A percentile compares a stretch with the other conserved stretches of the same genome.
phyloP scores from a whole-genome alignment of 2,329 filamentous ascomycete species.

The Rutstroemia sp. region DNA sequence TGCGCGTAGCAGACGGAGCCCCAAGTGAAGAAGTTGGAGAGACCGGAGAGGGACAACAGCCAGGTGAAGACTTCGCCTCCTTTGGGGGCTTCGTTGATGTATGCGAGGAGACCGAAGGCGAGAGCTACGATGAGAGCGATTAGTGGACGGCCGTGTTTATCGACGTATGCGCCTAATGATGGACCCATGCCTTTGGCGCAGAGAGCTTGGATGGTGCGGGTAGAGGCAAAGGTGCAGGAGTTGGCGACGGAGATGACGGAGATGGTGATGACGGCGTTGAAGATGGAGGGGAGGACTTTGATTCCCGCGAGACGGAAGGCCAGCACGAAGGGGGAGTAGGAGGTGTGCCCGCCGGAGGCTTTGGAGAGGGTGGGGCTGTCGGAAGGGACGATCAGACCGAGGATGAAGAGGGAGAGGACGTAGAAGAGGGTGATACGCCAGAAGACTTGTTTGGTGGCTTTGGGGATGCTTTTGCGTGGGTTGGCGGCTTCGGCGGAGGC shows the following conservation, averaged over 20 bases:
- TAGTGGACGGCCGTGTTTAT: conserved; percentile 68
- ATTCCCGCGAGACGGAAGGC: conserved; percentile 83
- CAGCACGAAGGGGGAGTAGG: conserved; percentile 84
- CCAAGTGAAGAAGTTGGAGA: conserved; percentile 72
- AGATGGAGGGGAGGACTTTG: conserved; percentile 71
- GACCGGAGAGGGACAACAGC: conserved; percentile 64
- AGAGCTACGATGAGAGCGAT: conserved; percentile 42
- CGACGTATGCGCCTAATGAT: conserved; percentile 68
- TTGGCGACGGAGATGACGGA: conserved; percentile 88
- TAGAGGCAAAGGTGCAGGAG: conserved; percentile 85
- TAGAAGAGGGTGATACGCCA: conserved; percentile 89
- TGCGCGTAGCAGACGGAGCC: conserved; percentile 58
- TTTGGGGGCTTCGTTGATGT: conserved; percentile 49
- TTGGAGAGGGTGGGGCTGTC: conserved; percentile 53
- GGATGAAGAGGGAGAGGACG: conserved; percentile 70
- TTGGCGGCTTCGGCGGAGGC: conserved; percentile 72
- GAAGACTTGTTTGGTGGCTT: conserved; percentile 87
- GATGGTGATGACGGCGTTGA: conserved; percentile 90
- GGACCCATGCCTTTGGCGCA: conserved; percentile 84
- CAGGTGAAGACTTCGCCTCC: conserved; percentile 61
- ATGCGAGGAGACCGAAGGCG: conserved; percentile 53
- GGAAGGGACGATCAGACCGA: conserved; percentile 77
- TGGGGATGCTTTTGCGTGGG: conserved; percentile 72
- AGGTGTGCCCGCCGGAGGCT: conserved; percentile 55
- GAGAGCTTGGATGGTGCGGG: conserved; percentile 80